Percentiles rank a stretch among this genome's conserved stretches.
phyloP scores from a whole-genome alignment of 2,329 filamentous ascomycete species.

The Akanthomyces lecanii region DNA sequence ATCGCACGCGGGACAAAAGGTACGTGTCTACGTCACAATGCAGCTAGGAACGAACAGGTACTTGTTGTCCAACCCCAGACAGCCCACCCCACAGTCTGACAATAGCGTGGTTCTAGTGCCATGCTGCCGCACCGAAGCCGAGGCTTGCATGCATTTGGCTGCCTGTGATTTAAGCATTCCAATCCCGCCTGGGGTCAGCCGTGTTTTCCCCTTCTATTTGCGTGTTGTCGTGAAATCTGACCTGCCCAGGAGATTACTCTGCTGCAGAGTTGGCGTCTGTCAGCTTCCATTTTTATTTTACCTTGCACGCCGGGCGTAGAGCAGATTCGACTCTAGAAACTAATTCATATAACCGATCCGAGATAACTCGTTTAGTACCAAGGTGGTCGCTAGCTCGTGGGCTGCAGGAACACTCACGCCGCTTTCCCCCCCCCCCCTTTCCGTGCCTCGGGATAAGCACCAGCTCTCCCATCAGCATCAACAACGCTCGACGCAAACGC shows the following conservation, averaged over 20 bases:
- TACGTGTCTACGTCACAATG: constrained; percentile 13
- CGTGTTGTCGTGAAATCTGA: neutral
- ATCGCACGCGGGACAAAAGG: neutral
- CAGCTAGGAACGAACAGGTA: constrained; percentile 15
- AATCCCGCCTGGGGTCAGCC: neutral
- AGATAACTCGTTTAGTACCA: neutral
- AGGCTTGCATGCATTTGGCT: neutral
- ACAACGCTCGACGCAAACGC: neutral
- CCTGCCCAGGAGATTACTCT: neutral
- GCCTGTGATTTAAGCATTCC: constrained; percentile 11
- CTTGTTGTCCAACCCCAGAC: constrained; percentile 4
- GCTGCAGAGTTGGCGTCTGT: neutral
- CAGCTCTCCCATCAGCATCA: neutral
- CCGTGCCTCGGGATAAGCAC: constrained; percentile 13
- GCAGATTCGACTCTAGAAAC: too few species aligned
- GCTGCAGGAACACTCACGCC: neutral
- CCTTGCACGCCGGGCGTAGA: neutral
- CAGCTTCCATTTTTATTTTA: neutral
- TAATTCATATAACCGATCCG: neutral
- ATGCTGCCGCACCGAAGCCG: constrained; percentile 7
- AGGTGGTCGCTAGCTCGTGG: neutral
- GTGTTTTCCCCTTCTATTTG: neutral
- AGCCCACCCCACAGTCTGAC: constrained; percentile 19
- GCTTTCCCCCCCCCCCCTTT: neutral
- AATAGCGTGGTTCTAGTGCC: neutral